phyloP scores from a whole-genome alignment of 2,329 filamentous ascomycete genomes.

The Neopestalotiopsis rosae region DNA sequence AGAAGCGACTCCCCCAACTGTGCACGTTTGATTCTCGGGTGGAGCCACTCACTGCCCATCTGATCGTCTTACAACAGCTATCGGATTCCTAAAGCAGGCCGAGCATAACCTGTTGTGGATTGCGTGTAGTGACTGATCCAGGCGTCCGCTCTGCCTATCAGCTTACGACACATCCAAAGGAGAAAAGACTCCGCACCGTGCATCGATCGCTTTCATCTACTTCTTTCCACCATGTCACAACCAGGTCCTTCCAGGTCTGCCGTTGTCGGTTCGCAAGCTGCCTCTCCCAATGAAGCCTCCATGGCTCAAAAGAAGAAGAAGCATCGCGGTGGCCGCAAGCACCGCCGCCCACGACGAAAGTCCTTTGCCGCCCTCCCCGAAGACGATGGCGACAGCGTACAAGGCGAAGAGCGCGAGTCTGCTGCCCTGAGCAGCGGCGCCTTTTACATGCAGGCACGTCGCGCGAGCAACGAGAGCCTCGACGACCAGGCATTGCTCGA shows the following conservation, averaged over 20 bases:
- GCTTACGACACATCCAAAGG: slow-evolving; percentile 10
- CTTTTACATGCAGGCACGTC: slow-evolving; percentile 59
- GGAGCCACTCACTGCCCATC: background rate
- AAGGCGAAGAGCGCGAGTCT: slow-evolving; percentile 29
- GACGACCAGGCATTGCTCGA: slow-evolving; percentile 89
- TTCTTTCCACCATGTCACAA: background rate
- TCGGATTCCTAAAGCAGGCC: background rate
- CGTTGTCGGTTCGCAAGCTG: slow-evolving; percentile 5
- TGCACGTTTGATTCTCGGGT: background rate
- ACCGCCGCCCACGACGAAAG: slow-evolving; percentile 76
- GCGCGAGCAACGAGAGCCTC: slow-evolving; percentile 82
- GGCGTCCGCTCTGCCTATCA: slow-evolving; percentile 8
- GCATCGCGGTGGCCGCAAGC: slow-evolving; percentile 75
- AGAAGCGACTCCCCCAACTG: background rate
- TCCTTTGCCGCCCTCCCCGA: slow-evolving; percentile 76
- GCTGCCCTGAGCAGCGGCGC: slow-evolving; percentile 38
- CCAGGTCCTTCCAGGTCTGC: background rate
- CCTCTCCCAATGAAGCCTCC: slow-evolving; percentile 22
- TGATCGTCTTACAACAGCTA: background rate
- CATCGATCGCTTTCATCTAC: background rate
- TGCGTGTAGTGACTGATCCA: background rate
- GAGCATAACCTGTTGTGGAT: background rate
- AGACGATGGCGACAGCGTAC: slow-evolving; percentile 47
- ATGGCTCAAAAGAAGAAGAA: slow-evolving; percentile 70
- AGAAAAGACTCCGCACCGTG: background rate